Evolutionary conservation across 805 yeast genomes (phyloP).

Genomic region (Candida railenensis): DNA sequence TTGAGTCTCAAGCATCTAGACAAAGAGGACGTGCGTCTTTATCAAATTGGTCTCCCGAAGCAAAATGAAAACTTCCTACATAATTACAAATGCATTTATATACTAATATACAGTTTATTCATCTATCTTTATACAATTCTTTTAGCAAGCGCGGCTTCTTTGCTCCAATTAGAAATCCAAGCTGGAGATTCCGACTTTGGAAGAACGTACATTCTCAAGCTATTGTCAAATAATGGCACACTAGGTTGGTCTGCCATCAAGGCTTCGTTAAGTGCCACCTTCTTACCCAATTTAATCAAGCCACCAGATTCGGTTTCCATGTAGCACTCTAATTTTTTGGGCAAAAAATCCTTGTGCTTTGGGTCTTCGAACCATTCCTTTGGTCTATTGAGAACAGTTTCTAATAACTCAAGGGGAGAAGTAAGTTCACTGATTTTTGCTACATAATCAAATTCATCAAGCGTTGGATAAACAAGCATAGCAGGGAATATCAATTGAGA

Average conservation of each 20-base stretch:
- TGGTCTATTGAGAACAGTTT: constrained; percentile 60
- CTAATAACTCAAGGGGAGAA: constrained; percentile 62
- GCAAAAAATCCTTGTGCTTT: constrained; percentile 51
- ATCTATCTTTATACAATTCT: constrained; percentile 12
- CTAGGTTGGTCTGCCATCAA: constrained; percentile 60
- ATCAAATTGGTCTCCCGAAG: constrained; percentile 48
- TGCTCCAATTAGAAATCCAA: constrained; percentile 72
- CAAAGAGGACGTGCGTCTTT: constrained; percentile 57
- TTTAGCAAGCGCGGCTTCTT: constrained; percentile 53
- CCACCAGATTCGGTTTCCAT: constrained; percentile 87
- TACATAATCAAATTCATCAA: constrained; percentile 79
- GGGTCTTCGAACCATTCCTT: constrained; percentile 66
- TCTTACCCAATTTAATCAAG: constrained; percentile 79
- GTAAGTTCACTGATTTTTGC: constrained; percentile 72
- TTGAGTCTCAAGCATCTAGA: constrained; percentile 50
- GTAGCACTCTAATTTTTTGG: constrained; percentile 63
- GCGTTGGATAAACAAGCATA: constrained; percentile 75
- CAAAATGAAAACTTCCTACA: constrained; percentile 12
- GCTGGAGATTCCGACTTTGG: constrained; percentile 64
- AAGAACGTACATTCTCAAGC: constrained; percentile 71
- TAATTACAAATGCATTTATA: neutral
- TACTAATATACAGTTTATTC: neutral
- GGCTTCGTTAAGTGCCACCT: constrained; percentile 61
- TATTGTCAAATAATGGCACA: constrained; percentile 75
- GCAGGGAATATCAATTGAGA: constrained; percentile 84